phyloP scores from a whole-genome alignment of 1,284 basidiomycete species.

The Cerioporus squamosus region DNA sequence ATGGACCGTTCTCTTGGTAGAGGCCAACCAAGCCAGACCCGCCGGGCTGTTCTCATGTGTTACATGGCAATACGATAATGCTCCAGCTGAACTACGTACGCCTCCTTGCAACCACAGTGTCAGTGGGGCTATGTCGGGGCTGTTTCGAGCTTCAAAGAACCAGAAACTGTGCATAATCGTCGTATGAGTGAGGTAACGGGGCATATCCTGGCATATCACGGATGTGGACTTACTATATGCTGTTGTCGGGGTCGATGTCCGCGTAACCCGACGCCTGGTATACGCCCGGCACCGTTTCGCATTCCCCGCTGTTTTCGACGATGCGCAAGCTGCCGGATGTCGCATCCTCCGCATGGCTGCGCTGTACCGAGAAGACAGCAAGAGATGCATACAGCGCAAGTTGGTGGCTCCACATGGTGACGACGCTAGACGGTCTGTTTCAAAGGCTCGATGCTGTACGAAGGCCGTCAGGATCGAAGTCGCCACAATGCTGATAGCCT shows the following conservation, averaged over 20 bases:
- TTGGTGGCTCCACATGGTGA: too few species aligned
- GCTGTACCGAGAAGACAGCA: too few species aligned
- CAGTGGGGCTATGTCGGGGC: constrained; percentile 58
- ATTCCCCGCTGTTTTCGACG: constrained; percentile 58
- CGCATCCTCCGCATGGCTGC: too few species aligned
- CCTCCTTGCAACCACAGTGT: constrained; percentile 70
- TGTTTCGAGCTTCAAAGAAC: constrained; percentile 66
- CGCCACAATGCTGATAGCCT: too few species aligned
- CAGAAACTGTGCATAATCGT: constrained; percentile 51
- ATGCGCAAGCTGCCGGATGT: too few species aligned
- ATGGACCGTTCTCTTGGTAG: constrained; percentile 67
- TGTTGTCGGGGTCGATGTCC: constrained; percentile 53
- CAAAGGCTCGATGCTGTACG: too few species aligned
- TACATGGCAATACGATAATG: neutral
- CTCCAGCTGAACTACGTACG: constrained; percentile 37
- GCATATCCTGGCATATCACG: neutral
- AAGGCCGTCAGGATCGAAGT: too few species aligned
- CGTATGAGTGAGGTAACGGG: neutral
- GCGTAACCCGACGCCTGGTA: constrained; percentile 65
- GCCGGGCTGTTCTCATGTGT: constrained; percentile 48
- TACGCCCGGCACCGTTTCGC: constrained; percentile 59
- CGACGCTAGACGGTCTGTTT: too few species aligned
- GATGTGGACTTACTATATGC: constrained; percentile 49
- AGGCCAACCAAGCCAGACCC: constrained; percentile 69
- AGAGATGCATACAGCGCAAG: too few species aligned